phyloP scores from a whole-genome alignment of 1,284 basidiomycete species.

The Fistulinella cinereoalba region DNA sequence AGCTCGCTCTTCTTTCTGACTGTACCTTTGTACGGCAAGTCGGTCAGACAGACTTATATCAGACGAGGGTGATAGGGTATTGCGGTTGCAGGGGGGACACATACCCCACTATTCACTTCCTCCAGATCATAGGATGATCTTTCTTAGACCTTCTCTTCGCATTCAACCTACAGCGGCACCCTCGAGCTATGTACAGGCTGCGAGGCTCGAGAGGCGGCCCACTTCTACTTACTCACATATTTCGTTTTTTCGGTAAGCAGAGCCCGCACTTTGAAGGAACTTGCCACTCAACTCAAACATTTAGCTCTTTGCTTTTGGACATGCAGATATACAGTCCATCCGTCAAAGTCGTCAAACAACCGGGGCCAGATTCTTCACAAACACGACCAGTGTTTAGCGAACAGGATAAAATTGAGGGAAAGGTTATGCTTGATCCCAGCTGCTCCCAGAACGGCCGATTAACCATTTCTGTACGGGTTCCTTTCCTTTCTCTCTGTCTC shows the following conservation, averaged over 20 bases:
- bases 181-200: slow-evolving; percentile 29
- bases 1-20: slow-evolving; percentile 12
- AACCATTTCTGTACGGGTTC: slow-evolving; percentile 48
- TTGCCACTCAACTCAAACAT: not conserved
- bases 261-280: not conserved
- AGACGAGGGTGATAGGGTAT: not conserved
- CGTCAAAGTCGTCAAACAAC: slow-evolving; percentile 45
- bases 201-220: slow-evolving; percentile 10
- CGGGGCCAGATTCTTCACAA: slow-evolving; percentile 35
- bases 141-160: slow-evolving; percentile 24
- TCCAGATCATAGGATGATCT: slow-evolving; percentile 17
- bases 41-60: slow-evolving; percentile 21
- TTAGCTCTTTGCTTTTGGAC: slow-evolving; percentile 55
- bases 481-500: not conserved
- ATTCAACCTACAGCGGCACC: slow-evolving; percentile 17
- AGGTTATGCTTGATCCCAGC: slow-evolving; percentile 51
- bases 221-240: slow-evolving; percentile 37
- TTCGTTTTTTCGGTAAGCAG: slow-evolving; percentile 44
- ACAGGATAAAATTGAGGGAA: slow-evolving; percentile 57
- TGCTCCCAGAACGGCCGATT: slow-evolving; percentile 55
- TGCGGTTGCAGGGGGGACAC: not conserved
- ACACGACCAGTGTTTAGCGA: slow-evolving; percentile 58
- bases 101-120: not conserved
- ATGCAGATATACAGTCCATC: slow-evolving; percentile 59
- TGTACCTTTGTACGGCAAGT: slow-evolving; percentile 24